Evolutionary conservation across 345 rosid species (phyloP).

Genomic region (Adansonia digitata): DNA sequence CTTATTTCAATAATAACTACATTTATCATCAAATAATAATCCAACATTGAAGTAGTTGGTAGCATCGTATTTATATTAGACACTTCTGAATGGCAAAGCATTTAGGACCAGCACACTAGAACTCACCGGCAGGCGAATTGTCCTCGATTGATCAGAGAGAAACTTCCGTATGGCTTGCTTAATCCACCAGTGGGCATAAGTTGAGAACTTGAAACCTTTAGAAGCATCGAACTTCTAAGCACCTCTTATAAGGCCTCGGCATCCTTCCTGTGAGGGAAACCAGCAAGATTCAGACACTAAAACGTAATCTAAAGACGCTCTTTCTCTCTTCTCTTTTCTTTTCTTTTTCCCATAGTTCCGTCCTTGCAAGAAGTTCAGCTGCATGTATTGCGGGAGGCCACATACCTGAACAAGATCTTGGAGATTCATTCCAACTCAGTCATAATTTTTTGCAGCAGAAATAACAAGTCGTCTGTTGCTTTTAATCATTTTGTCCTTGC

Average conservation of each 20-base stretch:
- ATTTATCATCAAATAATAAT: background rate
- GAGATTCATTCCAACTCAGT: constrained; percentile 82
- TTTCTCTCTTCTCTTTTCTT: background rate
- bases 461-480: constrained; percentile 93
- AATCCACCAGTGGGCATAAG: constrained; percentile 99
- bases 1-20: background rate
- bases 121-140: constrained; percentile 80
- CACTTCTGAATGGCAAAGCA: background rate
- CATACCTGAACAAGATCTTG: constrained; percentile 96
- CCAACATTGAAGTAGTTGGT: background rate
- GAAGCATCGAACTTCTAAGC: constrained; percentile 93
- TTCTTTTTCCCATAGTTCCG: background rate
- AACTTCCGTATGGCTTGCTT: constrained; percentile 83
- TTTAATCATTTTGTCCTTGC: constrained; percentile 94
- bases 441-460: constrained; percentile 89
- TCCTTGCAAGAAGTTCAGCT: background rate
- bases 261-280: constrained; percentile 66
- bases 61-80: background rate
- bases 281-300: constrained; percentile 13
- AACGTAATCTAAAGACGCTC: background rate
- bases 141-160: constrained; percentile 80
- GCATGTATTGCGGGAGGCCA: constrained; percentile 7
- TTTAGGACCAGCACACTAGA: constrained; percentile 8
- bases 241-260: constrained; percentile 85
- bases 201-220: constrained; percentile 92